Percentiles rank a stretch among this genome's conserved stretches.
These are phyloP conservation scores for Trichosanthes truncata DNA, from an alignment of 306 rosid species.

Conservation along the genomic window DNA sequence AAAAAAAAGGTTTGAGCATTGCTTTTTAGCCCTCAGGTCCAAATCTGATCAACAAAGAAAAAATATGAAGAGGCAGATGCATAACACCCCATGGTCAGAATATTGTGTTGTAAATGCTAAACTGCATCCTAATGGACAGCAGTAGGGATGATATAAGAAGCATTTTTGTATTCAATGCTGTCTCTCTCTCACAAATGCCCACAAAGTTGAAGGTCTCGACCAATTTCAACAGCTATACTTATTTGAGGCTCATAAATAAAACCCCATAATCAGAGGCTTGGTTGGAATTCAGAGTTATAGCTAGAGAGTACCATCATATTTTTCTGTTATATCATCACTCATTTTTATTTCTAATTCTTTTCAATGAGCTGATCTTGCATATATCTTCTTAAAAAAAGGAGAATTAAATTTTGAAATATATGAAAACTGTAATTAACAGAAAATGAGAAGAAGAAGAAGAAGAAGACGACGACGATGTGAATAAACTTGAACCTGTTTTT, in stretches of 20 bases:
- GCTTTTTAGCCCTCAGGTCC: neutral
- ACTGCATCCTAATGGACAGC: neutral
- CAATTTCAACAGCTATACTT: neutral
- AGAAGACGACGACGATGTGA: neutral
- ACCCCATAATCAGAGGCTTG: neutral
- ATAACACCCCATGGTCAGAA: neutral
- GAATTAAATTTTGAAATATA: neutral
- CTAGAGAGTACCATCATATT: neutral
- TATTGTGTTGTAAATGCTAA: neutral
- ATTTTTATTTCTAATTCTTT: neutral
- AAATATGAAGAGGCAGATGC: neutral
- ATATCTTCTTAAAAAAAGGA: neutral
- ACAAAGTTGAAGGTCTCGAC: neutral
- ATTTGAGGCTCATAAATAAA: neutral
- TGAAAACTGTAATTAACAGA: neutral
- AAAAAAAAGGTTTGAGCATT: neutral
- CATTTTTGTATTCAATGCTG: neutral
- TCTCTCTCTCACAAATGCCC: neutral
- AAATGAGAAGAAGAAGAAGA: neutral
- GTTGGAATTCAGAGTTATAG: neutral
- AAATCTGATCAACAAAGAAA: neutral
- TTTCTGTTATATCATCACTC: neutral
- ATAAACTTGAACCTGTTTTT: conserved; percentile 43
- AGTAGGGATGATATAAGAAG: neutral
- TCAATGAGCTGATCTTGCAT: neutral